These are phyloP conservation scores for Capsicum baccatum DNA, from an alignment of 257 asterid species.

Conservation along the genomic window DNA sequence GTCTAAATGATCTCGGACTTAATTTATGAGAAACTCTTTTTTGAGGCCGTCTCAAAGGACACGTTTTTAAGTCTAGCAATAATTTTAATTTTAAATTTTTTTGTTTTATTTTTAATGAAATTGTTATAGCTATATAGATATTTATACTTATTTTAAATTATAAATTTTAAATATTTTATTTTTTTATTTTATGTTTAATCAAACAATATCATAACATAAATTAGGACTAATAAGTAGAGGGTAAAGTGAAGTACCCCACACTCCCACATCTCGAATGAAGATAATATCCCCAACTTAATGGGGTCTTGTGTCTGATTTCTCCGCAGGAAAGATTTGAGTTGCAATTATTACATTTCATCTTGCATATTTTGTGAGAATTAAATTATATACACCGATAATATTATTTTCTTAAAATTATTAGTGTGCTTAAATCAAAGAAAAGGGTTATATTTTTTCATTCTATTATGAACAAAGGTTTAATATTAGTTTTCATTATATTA, in stretches of 20 bases:
- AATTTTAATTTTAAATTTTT: too few relatives aligned
- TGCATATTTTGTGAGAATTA: background rate
- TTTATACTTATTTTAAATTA: background rate
- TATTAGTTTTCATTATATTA: too few relatives aligned
- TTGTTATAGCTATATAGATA: background rate
- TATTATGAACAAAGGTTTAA: too few relatives aligned
- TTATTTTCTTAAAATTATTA: background rate
- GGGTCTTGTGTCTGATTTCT: background rate
- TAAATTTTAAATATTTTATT: background rate
- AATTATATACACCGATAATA: background rate
- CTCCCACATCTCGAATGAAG: background rate
- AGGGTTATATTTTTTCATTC: background rate
- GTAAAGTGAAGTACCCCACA: background rate
- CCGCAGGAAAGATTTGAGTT: background rate
- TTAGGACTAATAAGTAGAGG: background rate
- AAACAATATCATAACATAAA: too few relatives aligned
- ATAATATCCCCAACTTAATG: background rate
- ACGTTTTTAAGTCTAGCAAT: too few relatives aligned
- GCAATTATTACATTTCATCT: background rate
- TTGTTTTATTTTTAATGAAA: too few relatives aligned
- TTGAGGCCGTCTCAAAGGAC: too few relatives aligned
- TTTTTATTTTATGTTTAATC: too few relatives aligned
- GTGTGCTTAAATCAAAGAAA: background rate
- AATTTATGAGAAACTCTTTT: too few relatives aligned
- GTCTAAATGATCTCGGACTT: background rate